Evolutionary conservation across 768 basidiomycete species (phyloP).

Genomic region (Suillus weaverae): DNA sequence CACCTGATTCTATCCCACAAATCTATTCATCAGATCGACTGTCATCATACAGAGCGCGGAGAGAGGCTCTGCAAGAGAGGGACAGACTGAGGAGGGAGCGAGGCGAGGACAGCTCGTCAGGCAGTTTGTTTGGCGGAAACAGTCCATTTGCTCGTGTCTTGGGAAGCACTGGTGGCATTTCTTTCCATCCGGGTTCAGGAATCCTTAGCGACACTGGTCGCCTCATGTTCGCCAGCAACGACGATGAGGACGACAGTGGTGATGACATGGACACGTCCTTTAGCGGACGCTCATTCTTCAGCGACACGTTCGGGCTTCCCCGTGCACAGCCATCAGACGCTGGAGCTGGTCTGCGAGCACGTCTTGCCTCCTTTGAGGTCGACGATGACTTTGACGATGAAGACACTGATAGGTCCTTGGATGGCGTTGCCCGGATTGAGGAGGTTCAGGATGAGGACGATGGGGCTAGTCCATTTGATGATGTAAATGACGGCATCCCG

Average conservation of each 20-base stretch:
- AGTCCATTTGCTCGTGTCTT: conserved; percentile 54
- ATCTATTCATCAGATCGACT: conserved; percentile 70
- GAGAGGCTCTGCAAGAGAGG: conserved; percentile 55
- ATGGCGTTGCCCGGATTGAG: conserved; percentile 17
- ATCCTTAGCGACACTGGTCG: conserved; percentile 49
- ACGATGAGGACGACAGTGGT: conserved; percentile 60
- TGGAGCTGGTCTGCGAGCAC: conserved; percentile 56
- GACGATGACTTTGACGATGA: conserved; percentile 38
- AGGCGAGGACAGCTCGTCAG: conserved; percentile 31
- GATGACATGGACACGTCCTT: conserved; percentile 41
- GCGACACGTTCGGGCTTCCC: conserved; percentile 44
- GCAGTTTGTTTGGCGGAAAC: conserved; percentile 34
- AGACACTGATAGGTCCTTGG: conserved; percentile 12
- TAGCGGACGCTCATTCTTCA: conserved; percentile 46
- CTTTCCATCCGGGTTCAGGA: conserved; percentile 56
- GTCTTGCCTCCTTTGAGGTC: conserved; percentile 63
- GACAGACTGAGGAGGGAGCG: conserved; percentile 40
- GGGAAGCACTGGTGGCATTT: conserved; percentile 61
- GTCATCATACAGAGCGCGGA: conserved; percentile 59
- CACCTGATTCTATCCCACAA: conserved; percentile 73
- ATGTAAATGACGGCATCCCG: conserved; percentile 34
- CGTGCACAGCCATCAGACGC: conserved; percentile 49
- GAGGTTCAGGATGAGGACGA: conserved; percentile 38
- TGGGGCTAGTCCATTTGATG: conserved; percentile 27
- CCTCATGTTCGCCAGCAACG: conserved; percentile 62